Base-by-base conservation (phyloP, 352 stramenopile species). In the Pythium phragmiticola region DNA sequence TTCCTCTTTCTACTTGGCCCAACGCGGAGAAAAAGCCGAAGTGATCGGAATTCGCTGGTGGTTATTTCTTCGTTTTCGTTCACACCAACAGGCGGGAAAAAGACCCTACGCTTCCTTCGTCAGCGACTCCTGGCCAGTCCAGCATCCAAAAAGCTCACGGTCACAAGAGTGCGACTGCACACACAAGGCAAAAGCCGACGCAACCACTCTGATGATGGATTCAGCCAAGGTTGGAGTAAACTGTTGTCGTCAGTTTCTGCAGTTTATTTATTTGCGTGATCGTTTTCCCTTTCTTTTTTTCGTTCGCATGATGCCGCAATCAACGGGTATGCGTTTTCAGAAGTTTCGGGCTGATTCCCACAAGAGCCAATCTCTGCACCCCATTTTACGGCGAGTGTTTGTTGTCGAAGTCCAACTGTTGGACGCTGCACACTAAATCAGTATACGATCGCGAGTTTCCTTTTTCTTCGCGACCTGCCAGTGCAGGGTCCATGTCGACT, bases 121-220 rank as follows among this genome's bases (percentile, higher is more conserved):
- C 7, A 41, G 47, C 56, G 48, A 60, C 63, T 60, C 55, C 49
- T 69, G 55, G 63, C 41, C 60, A 50, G 60, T 49, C 23, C 45
- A 26, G 53, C 34, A 34, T 41, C 53, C 50, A 46, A 39, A n/a
- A 17, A 36, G 39, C 14, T 39, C 19, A 53, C 23, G 23, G 26
- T 41, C 23, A 59, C 28, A 13, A 14, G 17, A 46, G 26, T 30
- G 26, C 57, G 28, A 58, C 58, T 26, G 37, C 34, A 33, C 61
- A 68, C 61, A 68, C 61, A 34, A 68, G 54, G 63, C 63, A 64
- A 64, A 69, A 60, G 30, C n/a, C 23, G 55, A 60, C 30, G 0
- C 28, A 8, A 4, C 19, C 39, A 14, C 17, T 7, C 8, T 63
- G 37, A 63, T 58, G 39, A 39, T 34, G 54, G 13, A 63, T 63